Evolutionary conservation across 345 rosid genomes (phyloP).

Genomic region (Populus nigra): DNA sequence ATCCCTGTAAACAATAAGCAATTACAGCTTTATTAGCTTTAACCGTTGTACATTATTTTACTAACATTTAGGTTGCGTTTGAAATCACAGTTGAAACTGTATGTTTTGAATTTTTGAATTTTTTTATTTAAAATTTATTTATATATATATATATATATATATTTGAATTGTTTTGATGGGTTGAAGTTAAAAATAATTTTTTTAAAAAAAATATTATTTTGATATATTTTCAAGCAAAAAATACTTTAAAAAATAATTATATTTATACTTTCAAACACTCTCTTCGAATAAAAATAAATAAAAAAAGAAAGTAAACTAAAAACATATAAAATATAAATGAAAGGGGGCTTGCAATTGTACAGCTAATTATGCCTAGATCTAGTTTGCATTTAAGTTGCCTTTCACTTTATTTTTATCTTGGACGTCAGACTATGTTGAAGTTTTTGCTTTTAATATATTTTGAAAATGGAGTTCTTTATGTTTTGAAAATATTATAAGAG

Average conservation of each 20-base stretch:
- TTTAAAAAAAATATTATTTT: no score
- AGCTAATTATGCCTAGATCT: neutral
- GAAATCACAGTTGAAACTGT: accelerated
- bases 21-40: accelerated
- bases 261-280: accelerated
- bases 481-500: neutral
- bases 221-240: no score
- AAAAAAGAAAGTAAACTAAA: no score
- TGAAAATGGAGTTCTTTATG: neutral
- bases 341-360: neutral
- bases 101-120: no score
- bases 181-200: no score
- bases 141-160: no score
- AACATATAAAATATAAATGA: no score
- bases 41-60: no score
- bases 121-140: no score
- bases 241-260: accelerated
- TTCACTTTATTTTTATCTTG: no score
- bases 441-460: no score
- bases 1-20: accelerated
- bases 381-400: no score
- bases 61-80: accelerated
- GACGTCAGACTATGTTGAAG: neutral
- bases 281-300: accelerated
- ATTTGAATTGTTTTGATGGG: accelerated